Conservation (phyloP, 331 rosid species). For the Cucumis variabilis region DNA sequence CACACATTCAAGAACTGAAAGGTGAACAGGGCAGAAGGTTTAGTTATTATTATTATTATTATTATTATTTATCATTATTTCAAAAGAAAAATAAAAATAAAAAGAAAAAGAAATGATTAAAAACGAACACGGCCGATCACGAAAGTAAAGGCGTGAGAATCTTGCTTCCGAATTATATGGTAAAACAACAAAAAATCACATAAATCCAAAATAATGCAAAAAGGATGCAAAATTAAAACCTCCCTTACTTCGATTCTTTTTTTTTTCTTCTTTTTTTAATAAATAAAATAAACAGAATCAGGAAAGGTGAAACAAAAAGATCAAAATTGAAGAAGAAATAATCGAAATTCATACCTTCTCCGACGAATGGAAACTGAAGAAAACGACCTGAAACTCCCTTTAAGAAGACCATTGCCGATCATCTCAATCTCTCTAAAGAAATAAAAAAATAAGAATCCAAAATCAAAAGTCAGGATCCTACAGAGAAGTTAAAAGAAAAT, state of each 20-base stretch:
- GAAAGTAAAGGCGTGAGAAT: background rate
- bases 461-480: background rate
- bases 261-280: background rate
- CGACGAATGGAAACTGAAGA: slow-evolving; percentile 40
- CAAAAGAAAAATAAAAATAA: too few species aligned
- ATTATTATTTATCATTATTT: too few species aligned
- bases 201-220: slow-evolving; percentile 1
- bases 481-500: too few species aligned
- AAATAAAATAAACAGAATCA: background rate
- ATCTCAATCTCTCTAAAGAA: slow-evolving; percentile 53
- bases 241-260: background rate
- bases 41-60: too few species aligned
- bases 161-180: background rate
- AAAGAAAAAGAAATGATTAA: too few species aligned
- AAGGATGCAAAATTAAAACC: background rate
- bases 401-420: slow-evolving; percentile 39
- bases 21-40: too few species aligned
- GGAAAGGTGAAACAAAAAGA: too few species aligned
- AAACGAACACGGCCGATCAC: background rate
- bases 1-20: too few species aligned
- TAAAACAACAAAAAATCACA: background rate
- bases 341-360: slow-evolving; percentile 52
- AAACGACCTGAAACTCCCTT: slow-evolving; percentile 44
- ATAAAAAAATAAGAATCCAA: background rate
- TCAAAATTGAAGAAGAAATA: background rate